Percentiles rank a stretch among this genome's conserved stretches.
These are phyloP conservation scores for Auricularia auricula-judae DNA, from an alignment of 768 basidiomycete species.

Conservation along the genomic window DNA sequence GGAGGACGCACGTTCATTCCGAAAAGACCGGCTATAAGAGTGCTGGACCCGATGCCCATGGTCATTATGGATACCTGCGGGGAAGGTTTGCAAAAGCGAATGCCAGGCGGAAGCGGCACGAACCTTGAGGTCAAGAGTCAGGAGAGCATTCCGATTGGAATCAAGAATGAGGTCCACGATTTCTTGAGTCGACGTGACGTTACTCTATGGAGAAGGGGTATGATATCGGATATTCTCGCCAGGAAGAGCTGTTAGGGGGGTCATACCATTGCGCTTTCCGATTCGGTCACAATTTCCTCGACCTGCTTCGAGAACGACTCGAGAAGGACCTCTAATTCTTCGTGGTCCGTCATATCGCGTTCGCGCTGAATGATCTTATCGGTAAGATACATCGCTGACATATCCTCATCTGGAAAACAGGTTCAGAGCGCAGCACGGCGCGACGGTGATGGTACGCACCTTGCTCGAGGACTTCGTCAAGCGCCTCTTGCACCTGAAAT, in stretches of 20 bases:
- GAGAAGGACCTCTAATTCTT: slow-evolving; percentile 85
- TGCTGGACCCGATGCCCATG: slow-evolving; percentile 84
- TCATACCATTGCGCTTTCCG: slow-evolving; percentile 71
- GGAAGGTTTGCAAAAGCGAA: not conserved
- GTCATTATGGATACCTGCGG: slow-evolving; percentile 83
- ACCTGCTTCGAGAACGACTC: slow-evolving; percentile 95
- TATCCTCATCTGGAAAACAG: slow-evolving; percentile 64
- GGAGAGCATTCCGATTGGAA: slow-evolving; percentile 84
- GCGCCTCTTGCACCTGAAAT: slow-evolving; percentile 60
- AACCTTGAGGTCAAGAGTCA: slow-evolving; percentile 86
- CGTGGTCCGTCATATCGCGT: slow-evolving; percentile 72
- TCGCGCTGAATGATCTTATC: slow-evolving; percentile 58
- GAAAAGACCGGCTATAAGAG: slow-evolving; percentile 82
- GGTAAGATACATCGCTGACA: slow-evolving; percentile 90
- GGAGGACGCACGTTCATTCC: slow-evolving; percentile 81
- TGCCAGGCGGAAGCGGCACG: slow-evolving; percentile 9
- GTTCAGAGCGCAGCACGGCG: not conserved
- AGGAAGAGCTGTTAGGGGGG: not conserved
- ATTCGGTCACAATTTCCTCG: slow-evolving; percentile 91
- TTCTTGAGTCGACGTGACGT: slow-evolving; percentile 95
- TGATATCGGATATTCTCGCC: not conserved
- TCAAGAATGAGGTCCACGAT: slow-evolving; percentile 95
- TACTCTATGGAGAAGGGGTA: slow-evolving; percentile 39
- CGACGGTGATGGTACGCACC: slow-evolving; percentile 33
- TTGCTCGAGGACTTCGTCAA: slow-evolving; percentile 87